Evolutionary conservation across 169 alveolate species (phyloP).

Genomic region (Cryptosporidium ryanae): DNA sequence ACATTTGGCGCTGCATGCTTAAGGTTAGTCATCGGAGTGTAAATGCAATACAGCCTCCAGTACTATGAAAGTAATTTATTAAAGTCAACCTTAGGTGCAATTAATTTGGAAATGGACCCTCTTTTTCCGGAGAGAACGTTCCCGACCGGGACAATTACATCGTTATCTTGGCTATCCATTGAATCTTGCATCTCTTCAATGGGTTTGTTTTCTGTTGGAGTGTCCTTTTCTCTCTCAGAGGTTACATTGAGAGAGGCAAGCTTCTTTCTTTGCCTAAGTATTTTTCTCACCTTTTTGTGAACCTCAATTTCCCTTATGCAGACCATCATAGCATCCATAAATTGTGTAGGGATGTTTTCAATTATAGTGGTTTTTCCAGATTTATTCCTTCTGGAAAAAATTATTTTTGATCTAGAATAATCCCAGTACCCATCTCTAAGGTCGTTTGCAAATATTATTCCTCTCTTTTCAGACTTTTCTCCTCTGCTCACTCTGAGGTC

Average conservation of each 20-base stretch:
- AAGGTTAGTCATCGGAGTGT: too few species aligned
- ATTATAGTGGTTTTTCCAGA: constrained; percentile 66
- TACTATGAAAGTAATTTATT: not conserved
- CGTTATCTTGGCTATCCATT: not conserved
- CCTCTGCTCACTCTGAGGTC: constrained; percentile 71
- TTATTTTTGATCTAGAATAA: constrained; percentile 49
- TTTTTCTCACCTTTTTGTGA: constrained; percentile 45
- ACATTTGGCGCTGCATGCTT: too few species aligned
- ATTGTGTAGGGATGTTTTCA: constrained; percentile 61
- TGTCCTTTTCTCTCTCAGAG: not conserved
- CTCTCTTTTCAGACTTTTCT: constrained; percentile 67
- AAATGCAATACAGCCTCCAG: too few species aligned
- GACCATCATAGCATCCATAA: constrained; percentile 74
- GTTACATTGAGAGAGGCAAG: not conserved
- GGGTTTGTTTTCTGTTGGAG: not conserved
- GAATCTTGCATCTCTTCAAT: not conserved
- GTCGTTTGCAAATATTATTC: constrained; percentile 68
- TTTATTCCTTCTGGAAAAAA: constrained; percentile 60
- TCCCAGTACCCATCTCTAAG: constrained; percentile 72
- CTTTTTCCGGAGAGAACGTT: constrained; percentile 45
- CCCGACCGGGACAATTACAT: constrained; percentile 31
- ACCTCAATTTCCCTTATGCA: constrained; percentile 68
- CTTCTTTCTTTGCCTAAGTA: constrained; percentile 24
- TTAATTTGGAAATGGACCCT: constrained; percentile 43
- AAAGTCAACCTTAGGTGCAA: constrained; percentile 40